These are phyloP conservation scores for Tolypocladium inflatum DNA, from an alignment of 2,329 filamentous ascomycete genomes.

Conservation along the genomic window DNA sequence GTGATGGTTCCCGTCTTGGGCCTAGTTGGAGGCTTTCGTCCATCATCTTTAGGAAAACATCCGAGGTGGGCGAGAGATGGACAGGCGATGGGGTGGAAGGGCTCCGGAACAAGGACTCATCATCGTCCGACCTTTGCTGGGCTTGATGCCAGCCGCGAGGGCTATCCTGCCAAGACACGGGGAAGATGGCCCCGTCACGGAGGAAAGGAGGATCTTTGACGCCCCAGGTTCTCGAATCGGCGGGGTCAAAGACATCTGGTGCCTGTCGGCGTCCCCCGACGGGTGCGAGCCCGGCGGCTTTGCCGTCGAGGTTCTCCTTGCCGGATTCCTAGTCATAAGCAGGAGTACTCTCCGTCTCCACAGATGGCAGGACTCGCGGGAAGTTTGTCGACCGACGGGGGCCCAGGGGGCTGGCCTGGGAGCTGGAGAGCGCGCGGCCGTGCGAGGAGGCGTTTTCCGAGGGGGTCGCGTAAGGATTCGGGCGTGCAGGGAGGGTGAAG, in stretches of 20 bases:
- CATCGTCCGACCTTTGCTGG: neutral
- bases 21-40: slow-evolving; percentile 7
- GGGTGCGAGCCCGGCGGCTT: neutral
- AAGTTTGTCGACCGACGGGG: neutral
- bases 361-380: neutral
- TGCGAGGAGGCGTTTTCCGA: neutral
- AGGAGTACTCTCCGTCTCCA: neutral
- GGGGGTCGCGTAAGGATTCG: neutral
- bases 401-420: neutral
- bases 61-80: slow-evolving; percentile 1
- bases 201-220: slow-evolving; percentile 6
- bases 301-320: neutral
- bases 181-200: slow-evolving; percentile 1
- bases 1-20: neutral
- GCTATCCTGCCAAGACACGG: neutral
- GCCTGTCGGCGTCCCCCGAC: neutral
- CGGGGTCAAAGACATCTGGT: neutral
- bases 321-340: neutral
- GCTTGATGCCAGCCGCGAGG: neutral
- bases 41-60: slow-evolving; percentile 9
- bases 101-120: neutral
- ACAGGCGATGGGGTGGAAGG: neutral
- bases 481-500: neutral
- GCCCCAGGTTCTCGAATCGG: slow-evolving; percentile 6
- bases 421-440: neutral